Evolutionary conservation across 306 rosid species (phyloP).

Genomic region (Ziziphus jujuba): DNA sequence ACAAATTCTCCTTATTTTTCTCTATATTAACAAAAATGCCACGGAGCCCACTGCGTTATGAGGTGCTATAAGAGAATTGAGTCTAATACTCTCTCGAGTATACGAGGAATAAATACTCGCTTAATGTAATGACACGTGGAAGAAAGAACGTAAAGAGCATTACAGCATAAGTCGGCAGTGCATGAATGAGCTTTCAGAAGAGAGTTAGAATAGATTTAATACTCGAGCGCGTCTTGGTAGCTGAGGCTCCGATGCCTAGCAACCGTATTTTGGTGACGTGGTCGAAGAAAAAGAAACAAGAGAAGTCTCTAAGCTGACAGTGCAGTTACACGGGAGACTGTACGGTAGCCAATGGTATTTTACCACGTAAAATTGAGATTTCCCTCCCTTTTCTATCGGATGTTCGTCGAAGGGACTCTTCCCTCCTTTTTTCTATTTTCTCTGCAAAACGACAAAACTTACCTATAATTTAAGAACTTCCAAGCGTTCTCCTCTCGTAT

Average conservation of each 20-base stretch:
- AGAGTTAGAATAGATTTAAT: neutral
- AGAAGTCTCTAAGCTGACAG: neutral
- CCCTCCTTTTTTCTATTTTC: too few relatives aligned
- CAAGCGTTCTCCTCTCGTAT: neutral
- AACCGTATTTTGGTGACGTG: constrained; percentile 17
- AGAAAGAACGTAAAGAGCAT: too few relatives aligned
- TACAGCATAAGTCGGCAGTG: too few relatives aligned
- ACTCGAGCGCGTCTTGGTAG: neutral
- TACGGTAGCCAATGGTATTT: too few relatives aligned
- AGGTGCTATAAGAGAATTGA: constrained; percentile 23
- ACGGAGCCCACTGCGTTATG: constrained; percentile 16
- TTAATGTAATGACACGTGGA: neutral
- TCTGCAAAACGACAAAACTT: too few relatives aligned
- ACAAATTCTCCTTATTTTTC: neutral
- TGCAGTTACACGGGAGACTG: too few relatives aligned
- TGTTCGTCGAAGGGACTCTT: too few relatives aligned
- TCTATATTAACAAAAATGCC: constrained; percentile 21
- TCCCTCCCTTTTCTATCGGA: too few relatives aligned
- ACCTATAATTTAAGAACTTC: too few relatives aligned
- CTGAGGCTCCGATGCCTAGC: neutral
- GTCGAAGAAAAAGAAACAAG: constrained; percentile 22
- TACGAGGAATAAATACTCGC: neutral
- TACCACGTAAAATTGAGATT: too few relatives aligned
- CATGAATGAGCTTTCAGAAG: neutral
- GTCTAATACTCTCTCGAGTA: neutral